phyloP scores from a whole-genome alignment of 106 monocot species.

The Dendrobium chrysotoxum region DNA sequence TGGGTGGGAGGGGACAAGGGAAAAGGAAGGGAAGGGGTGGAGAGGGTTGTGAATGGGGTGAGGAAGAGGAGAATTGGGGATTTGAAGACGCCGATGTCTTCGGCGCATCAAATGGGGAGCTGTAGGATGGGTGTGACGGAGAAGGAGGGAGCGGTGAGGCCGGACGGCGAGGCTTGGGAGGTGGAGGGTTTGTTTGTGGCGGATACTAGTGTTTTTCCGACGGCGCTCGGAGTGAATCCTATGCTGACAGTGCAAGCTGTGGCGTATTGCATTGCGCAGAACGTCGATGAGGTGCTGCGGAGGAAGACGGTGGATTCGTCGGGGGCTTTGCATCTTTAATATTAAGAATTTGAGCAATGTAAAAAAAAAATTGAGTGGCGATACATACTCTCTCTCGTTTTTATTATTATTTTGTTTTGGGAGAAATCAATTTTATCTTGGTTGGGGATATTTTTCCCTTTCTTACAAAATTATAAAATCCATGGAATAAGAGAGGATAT shows the following conservation, averaged over 20 bases:
- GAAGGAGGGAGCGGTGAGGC: conserved; percentile 44
- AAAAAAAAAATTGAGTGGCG: too few species aligned
- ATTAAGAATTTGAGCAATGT: too few species aligned
- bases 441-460: too few species aligned
- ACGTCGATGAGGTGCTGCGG: conserved; percentile 3
- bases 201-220: conserved; percentile 66
- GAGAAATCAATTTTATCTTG: too few species aligned
- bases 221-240: conserved; percentile 72
- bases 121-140: conserved; percentile 68
- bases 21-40: conserved; percentile 27
- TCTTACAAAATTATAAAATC: too few species aligned
- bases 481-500: too few species aligned
- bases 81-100: conserved; percentile 21
- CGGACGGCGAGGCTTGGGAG: conserved; percentile 76
- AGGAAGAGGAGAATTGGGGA: conserved; percentile 12
- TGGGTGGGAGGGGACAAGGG: conserved; percentile 44
- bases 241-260: conserved; percentile 81
- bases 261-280: conserved; percentile 37
- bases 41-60: conserved; percentile 41
- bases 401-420: too few species aligned
- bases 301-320: neutral
- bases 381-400: too few species aligned
- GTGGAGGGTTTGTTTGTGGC: conserved; percentile 65
- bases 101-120: conserved; percentile 87
- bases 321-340: too few species aligned